Evolutionary conservation across 176 grass and related monocot genomes (phyloP).

Genomic region (Thalia dealbata): DNA sequence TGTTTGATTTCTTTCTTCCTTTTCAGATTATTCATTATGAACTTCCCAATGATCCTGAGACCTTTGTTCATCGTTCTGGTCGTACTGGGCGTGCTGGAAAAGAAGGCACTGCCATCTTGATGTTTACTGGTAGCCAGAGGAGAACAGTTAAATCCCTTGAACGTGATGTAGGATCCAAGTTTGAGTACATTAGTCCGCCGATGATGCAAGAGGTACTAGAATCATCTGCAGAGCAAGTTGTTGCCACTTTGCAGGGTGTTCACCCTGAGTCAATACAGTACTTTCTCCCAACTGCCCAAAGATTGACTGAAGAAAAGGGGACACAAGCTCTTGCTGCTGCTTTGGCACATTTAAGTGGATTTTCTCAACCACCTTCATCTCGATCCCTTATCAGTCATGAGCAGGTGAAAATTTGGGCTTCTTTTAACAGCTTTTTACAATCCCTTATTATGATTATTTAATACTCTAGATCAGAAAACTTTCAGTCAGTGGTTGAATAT

Average conservation of each 20-base stretch:
- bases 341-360: conserved; percentile 96
- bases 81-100: conserved; percentile 97
- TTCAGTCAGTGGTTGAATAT: neutral
- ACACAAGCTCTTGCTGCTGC: conserved; percentile 80
- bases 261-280: conserved; percentile 62
- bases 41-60: conserved; percentile 91
- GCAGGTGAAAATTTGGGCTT: conserved; percentile 41
- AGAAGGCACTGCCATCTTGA: conserved; percentile 81
- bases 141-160: conserved; percentile 93
- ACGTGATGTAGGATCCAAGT: conserved; percentile 76
- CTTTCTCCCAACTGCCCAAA: conserved; percentile 65
- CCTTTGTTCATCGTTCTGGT: conserved; percentile 96
- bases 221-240: conserved; percentile 88
- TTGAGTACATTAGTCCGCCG: conserved; percentile 77
- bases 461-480: conserved; percentile 10
- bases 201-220: conserved; percentile 64
- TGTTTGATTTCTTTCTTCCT: conserved; percentile 14
- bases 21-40: conserved; percentile 95
- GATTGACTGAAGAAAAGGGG: conserved; percentile 58
- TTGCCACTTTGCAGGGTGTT: conserved; percentile 72
- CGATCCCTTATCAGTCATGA: conserved; percentile 88
- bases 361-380: conserved; percentile 88
- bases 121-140: conserved; percentile 87
- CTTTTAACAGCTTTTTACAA: conserved; percentile 7
- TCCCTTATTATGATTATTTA: conserved; percentile 2